Base-by-base conservation (phyloP, 2,329 filamentous ascomycete genomes). In the Fonsecaea pedrosoi region DNA sequence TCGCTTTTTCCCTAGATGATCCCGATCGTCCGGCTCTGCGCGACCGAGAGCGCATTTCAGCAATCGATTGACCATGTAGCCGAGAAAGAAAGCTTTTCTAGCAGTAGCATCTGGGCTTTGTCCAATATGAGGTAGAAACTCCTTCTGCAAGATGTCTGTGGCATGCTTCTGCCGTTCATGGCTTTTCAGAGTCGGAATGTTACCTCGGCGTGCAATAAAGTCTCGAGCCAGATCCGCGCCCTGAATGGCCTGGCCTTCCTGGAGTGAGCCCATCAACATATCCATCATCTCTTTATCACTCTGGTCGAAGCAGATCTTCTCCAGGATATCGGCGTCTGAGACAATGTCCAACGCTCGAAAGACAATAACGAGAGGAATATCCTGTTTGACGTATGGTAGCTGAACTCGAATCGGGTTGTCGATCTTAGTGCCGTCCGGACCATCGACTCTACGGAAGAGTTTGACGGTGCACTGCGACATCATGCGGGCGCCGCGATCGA, bases 1-100 rank as follows among this genome's bases (percentile, higher is more conserved):
- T 72, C 95, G 91, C 86, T 99, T 99, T 86, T 98, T 98, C 75
- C 95, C 95, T 76, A 99, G 97, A 79, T 99, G 96, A 83, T 99
- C 95, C 83, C 95, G 92, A 76, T 99, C 95, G 75, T 99, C 95
- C 32, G 93, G 92, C 77, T 98, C 95, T 69, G 93, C 90, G 69
- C 95, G 90, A 60, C 95, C 96, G 56, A 99, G 86, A 62, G 94
- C 92, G 77, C 94, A 97, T 79, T 97, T 94, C 30, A 98, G 85
- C 73, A 99, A 86, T 77, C 95, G 91, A 80, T 99, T 94, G 55
- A 98, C 92, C 94, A 99, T 99, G 81, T 99, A 99, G 25, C 96
- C 95, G 57, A 99, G 83, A 85, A 98, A 99, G 81, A 97, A 99
- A 2, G 96, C 95, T 78, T 99, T 99, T 66, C 92, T 86, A 1